Conservation (phyloP, 2,329 filamentous ascomycete genomes). For the Trichoderma simmonsii region DNA sequence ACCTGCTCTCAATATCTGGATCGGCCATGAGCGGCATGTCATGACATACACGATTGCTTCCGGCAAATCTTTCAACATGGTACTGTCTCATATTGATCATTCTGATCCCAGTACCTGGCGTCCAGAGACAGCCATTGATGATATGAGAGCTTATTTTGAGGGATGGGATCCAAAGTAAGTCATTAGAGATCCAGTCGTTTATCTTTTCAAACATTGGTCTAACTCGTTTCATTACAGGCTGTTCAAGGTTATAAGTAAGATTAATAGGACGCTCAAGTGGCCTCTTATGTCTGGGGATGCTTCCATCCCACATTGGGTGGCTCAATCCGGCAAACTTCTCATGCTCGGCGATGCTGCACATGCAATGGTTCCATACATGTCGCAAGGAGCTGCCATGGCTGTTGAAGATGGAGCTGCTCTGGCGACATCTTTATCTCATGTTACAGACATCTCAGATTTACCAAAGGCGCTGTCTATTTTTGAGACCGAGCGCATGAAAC, state of each 20-base stretch:
- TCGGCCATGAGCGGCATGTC: slow-evolving; percentile 41
- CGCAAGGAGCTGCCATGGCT: slow-evolving; percentile 43
- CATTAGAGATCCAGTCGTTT: neutral
- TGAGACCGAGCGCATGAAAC: slow-evolving; percentile 34
- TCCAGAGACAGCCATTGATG: slow-evolving; percentile 27
- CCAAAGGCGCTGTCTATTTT: slow-evolving; percentile 35
- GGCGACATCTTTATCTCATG: slow-evolving; percentile 30
- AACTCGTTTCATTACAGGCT: slow-evolving; percentile 24
- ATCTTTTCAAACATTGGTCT: neutral
- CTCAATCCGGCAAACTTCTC: slow-evolving; percentile 30
- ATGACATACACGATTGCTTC: slow-evolving; percentile 45
- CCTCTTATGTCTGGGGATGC: slow-evolving; percentile 28
- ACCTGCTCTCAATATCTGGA: slow-evolving; percentile 40
- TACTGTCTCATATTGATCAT: slow-evolving; percentile 41
- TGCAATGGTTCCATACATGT: slow-evolving; percentile 44
- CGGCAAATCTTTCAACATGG: slow-evolving; percentile 45
- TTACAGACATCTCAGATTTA: slow-evolving; percentile 29
- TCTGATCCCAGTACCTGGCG: slow-evolving; percentile 33
- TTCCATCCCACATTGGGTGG: slow-evolving; percentile 30
- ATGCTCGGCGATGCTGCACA: slow-evolving; percentile 43
- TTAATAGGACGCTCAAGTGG: slow-evolving; percentile 35
- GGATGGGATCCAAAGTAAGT: slow-evolving; percentile 33
- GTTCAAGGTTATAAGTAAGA: slow-evolving; percentile 35
- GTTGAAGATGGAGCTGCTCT: slow-evolving; percentile 43
- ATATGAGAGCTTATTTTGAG: slow-evolving; percentile 34